phyloP scores from a whole-genome alignment of 2,329 filamentous ascomycete genomes.

The Drechslerella stenobrocha region DNA sequence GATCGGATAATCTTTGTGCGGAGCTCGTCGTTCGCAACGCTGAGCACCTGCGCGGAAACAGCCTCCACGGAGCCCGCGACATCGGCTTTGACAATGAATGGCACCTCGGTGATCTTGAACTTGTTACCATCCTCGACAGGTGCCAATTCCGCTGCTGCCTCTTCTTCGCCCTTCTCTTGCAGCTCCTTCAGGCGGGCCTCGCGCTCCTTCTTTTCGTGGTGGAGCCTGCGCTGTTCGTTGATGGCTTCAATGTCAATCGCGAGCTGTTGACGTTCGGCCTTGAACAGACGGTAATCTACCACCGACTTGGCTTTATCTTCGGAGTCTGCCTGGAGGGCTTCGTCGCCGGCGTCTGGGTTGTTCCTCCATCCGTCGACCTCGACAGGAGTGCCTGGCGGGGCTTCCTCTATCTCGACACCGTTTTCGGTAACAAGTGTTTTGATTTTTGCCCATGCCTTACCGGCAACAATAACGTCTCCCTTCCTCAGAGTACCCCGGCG shows the following conservation, averaged over 20 bases:
- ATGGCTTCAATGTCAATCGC: constrained; percentile 74
- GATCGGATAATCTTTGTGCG: constrained; percentile 74
- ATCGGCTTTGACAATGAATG: constrained; percentile 88
- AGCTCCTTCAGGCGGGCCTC: constrained; percentile 57
- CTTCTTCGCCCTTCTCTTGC: constrained; percentile 54
- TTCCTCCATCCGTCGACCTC: constrained; percentile 95
- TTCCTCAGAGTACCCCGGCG: constrained; percentile 79
- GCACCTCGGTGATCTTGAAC: constrained; percentile 62
- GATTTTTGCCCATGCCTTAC: constrained; percentile 84
- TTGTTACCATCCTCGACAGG: constrained; percentile 54
- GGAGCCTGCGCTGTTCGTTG: constrained; percentile 68
- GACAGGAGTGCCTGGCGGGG: constrained; percentile 83
- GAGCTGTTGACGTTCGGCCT: constrained; percentile 68
- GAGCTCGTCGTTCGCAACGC: constrained; percentile 83
- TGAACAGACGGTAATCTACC: constrained; percentile 73
- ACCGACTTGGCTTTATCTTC: constrained; percentile 76
- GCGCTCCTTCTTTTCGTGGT: constrained; percentile 64
- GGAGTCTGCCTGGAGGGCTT: constrained; percentile 74
- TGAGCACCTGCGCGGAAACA: constrained; percentile 73
- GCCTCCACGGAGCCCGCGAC: constrained; percentile 94
- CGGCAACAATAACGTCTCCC: constrained; percentile 84
- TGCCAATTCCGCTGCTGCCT: constrained; percentile 46
- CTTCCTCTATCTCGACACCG: constrained; percentile 70
- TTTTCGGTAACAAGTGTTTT: constrained; percentile 82
- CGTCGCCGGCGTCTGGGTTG: constrained; percentile 80